phyloP scores from a whole-genome alignment of 1,284 basidiomycete species.

The Lentinus polychrous region DNA sequence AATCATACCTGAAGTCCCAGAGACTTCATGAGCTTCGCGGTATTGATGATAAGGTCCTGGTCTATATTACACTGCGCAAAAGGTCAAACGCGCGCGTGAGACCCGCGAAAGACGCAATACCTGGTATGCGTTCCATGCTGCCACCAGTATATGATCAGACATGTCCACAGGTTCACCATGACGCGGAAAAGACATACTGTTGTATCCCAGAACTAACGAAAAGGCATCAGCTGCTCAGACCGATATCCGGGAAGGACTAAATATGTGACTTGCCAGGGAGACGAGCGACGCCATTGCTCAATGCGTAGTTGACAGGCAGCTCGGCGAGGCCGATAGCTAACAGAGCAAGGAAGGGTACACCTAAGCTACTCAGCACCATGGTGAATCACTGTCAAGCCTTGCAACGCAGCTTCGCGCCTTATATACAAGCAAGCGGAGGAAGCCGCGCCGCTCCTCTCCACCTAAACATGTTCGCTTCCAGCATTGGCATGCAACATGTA shows the following conservation, averaged over 20 bases:
- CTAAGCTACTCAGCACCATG: no score
- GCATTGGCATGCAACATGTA: no score
- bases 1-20: slow-evolving; percentile 26
- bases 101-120: slow-evolving; percentile 11
- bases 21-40: slow-evolving; percentile 27
- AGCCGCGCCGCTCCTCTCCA: no score
- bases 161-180: background rate
- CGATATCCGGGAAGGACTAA: background rate
- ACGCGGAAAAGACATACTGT: slow-evolving; percentile 20
- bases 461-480: no score
- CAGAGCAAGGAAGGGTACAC: background rate
- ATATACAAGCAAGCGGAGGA: no score
- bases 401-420: no score
- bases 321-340: background rate
- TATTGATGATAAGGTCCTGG: slow-evolving; percentile 28
- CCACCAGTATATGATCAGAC: background rate
- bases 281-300: slow-evolving; percentile 17
- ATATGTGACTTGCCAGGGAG: slow-evolving; percentile 17
- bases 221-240: background rate
- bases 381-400: no score
- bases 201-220: slow-evolving; percentile 26
- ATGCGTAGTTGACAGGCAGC: background rate
- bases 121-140: slow-evolving; percentile 30
- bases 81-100: slow-evolving; percentile 13
- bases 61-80: slow-evolving; percentile 30